Evolutionary conservation across 1,139 yeast species (phyloP).

Genomic region (Suhomyces guaymorum): DNA sequence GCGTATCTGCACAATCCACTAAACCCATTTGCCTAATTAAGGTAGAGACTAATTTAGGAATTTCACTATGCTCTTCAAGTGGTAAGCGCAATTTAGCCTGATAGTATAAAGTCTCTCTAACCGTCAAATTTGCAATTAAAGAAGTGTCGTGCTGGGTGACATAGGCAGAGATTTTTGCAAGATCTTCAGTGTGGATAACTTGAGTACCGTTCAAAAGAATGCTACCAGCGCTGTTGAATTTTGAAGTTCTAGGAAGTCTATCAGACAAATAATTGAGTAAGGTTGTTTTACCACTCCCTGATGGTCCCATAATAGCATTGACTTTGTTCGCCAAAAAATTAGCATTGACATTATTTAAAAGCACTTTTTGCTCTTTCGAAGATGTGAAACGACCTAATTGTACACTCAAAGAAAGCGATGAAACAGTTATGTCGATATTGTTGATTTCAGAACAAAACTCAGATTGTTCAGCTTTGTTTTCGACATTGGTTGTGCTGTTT

Average conservation of each 20-base stretch:
- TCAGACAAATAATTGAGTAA: slow-evolving; percentile 23
- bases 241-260: slow-evolving; percentile 17
- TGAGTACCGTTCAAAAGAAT: slow-evolving; percentile 19
- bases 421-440: not conserved
- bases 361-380: slow-evolving; percentile 8
- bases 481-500: not conserved
- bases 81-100: slow-evolving; percentile 29
- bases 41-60: slow-evolving; percentile 18
- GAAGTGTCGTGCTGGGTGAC: slow-evolving; percentile 28
- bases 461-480: too few species aligned
- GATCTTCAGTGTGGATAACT: slow-evolving; percentile 16
- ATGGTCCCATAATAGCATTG: slow-evolving; percentile 31
- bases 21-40: slow-evolving; percentile 25
- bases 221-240: slow-evolving; percentile 17
- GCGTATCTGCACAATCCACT: slow-evolving; percentile 28
- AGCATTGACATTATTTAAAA: slow-evolving; percentile 22
- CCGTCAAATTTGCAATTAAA: slow-evolving; percentile 25
- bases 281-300: slow-evolving; percentile 31
- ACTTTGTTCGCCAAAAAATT: slow-evolving; percentile 21
- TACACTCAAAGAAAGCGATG: slow-evolving; percentile 21
- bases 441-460: not conserved
- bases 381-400: slow-evolving; percentile 9
- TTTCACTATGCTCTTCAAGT: slow-evolving; percentile 16
- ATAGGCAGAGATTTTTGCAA: slow-evolving; percentile 22
- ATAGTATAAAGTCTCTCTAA: slow-evolving; percentile 27